Percentiles rank a stretch among this genome's conserved stretches.
Evolutionary conservation across 805 yeast genomes (phyloP).

Genomic region (Saccharomyces mikatae): DNA sequence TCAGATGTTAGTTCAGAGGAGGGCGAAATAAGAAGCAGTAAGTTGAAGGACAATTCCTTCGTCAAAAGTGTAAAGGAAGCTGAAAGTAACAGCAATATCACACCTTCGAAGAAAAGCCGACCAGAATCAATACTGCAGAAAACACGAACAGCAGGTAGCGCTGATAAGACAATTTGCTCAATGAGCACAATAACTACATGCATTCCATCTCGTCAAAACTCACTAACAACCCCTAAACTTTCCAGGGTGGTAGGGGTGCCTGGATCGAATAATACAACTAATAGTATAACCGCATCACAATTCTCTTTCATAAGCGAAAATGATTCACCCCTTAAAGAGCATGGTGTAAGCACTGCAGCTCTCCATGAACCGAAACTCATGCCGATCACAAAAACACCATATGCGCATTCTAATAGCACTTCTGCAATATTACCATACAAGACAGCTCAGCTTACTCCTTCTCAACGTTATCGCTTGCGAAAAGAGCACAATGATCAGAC

Average conservation of each 20-base stretch:
- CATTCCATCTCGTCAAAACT: not conserved
- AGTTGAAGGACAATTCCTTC: not conserved
- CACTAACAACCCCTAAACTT: not conserved
- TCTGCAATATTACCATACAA: conserved; percentile 15
- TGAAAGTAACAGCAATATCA: not conserved
- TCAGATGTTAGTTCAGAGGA: not conserved
- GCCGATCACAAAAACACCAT: conserved; percentile 2
- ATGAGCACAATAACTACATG: not conserved
- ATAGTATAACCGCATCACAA: not conserved
- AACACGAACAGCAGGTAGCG: not conserved
- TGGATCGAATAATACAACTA: not conserved
- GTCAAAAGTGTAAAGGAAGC: conserved; percentile 1
- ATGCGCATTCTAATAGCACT: conserved; percentile 12
- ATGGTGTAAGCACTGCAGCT: not conserved
- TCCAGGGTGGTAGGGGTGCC: not conserved
- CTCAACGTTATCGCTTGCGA: conserved; percentile 33
- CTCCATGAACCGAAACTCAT: not conserved
- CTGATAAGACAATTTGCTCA: not conserved
- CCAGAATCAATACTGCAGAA: not conserved
- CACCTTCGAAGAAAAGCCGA: not conserved
- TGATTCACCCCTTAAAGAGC: not conserved
- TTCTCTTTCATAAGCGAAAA: not conserved
- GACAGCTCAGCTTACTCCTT: conserved; percentile 28
- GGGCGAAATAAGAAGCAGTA: not conserved
- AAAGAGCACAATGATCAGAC: conserved; percentile 29